Conservation (phyloP, 768 basidiomycete species). For the Suillus hirtellus region DNA sequence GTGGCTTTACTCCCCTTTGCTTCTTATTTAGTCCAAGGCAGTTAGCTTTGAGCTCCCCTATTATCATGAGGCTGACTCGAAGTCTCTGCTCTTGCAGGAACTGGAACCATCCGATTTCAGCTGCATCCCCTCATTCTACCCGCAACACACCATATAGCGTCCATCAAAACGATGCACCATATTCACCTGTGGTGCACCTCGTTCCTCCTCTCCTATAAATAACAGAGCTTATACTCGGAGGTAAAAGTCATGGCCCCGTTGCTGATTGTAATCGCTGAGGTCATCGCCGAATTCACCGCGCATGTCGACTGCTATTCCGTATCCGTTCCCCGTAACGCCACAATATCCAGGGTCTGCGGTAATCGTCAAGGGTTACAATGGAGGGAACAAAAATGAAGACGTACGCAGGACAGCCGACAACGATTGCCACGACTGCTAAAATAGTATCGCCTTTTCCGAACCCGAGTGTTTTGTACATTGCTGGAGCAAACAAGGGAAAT, state of each 20-base stretch:
- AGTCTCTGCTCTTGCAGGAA: no score
- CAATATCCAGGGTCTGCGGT: slow-evolving; percentile 39
- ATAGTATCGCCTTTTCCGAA: slow-evolving; percentile 72
- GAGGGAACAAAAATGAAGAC: slow-evolving; percentile 8
- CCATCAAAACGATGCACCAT: neutral
- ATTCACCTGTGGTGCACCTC: neutral
- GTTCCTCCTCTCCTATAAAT: neutral
- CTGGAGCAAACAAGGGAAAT: slow-evolving; percentile 76
- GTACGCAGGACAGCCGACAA: slow-evolving; percentile 57
- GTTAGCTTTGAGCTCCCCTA: no score
- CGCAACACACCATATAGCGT: neutral
- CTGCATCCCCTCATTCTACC: no score
- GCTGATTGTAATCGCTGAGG: neutral
- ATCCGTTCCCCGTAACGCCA: slow-evolving; percentile 52
- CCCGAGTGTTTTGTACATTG: slow-evolving; percentile 65
- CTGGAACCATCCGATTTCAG: no score
- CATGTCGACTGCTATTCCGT: slow-evolving; percentile 48
- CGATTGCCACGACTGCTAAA: slow-evolving; percentile 57
- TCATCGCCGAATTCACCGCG: slow-evolving; percentile 14
- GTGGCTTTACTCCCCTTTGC: no score
- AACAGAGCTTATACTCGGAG: neutral
- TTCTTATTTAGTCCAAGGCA: no score
- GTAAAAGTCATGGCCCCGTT: neutral
- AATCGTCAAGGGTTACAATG: slow-evolving; percentile 5
- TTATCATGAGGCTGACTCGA: no score